Conservation (phyloP, 805 yeast species). For the Candida dendrica region DNA sequence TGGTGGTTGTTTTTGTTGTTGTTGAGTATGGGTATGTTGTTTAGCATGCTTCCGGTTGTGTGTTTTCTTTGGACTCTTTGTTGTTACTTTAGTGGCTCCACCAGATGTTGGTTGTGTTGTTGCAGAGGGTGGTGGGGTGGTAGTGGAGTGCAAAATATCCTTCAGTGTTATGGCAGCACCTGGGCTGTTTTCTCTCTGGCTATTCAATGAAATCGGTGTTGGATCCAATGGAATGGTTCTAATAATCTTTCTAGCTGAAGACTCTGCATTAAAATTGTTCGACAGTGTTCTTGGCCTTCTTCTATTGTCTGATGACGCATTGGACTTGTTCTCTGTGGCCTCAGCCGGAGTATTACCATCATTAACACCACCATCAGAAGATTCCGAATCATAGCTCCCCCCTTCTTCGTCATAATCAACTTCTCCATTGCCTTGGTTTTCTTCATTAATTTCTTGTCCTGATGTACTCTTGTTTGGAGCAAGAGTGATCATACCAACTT, state of each 20-base stretch:
- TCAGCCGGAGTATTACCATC: constrained; percentile 25
- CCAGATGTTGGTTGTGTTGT: not conserved
- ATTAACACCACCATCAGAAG: constrained; percentile 23
- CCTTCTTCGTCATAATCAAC: constrained; percentile 6
- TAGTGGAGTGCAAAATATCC: constrained; percentile 5
- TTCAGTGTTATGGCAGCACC: constrained; percentile 7
- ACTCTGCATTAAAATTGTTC: constrained; percentile 54
- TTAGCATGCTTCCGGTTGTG: not conserved
- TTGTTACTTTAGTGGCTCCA: not conserved
- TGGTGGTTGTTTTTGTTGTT: constrained; percentile 7
- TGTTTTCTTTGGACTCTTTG: constrained; percentile 1
- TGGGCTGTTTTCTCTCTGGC: constrained; percentile 10
- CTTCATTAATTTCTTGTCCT: constrained; percentile 20
- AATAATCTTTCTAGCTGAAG: constrained; percentile 67
- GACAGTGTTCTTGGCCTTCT: constrained; percentile 43
- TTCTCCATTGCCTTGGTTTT: constrained; percentile 13
- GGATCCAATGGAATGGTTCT: constrained; percentile 80
- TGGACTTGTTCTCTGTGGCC: constrained; percentile 15
- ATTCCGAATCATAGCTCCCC: constrained; percentile 21
- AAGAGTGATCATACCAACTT: constrained; percentile 77
- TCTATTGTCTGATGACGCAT: constrained; percentile 24
- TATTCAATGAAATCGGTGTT: constrained; percentile 46
- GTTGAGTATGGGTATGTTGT: not conserved
- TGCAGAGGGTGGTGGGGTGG: not conserved
- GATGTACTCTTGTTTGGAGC: constrained; percentile 20